These are phyloP conservation scores for Candida smagusa DNA, from an alignment of 1,139 yeast species.

Conservation along the genomic window DNA sequence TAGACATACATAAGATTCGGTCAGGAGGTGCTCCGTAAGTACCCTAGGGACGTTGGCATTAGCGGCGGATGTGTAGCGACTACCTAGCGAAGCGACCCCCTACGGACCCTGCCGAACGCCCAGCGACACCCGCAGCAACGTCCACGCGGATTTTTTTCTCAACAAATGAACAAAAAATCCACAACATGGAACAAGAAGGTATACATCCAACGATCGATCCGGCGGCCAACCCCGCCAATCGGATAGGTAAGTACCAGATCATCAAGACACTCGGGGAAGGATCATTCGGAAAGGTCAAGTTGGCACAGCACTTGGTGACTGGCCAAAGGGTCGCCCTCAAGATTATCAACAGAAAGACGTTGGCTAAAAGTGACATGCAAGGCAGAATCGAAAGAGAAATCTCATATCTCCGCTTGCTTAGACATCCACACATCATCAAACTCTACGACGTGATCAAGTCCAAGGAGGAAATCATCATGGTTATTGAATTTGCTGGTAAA, in stretches of 20 bases:
- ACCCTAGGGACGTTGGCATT: too few species aligned
- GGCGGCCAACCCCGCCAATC: slow-evolving; percentile 35
- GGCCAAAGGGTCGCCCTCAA: slow-evolving; percentile 94
- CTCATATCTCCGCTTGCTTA: slow-evolving; percentile 77
- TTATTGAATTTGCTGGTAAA: slow-evolving; percentile 94
- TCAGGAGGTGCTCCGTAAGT: too few species aligned
- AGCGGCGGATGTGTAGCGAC: too few species aligned
- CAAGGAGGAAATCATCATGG: slow-evolving; percentile 96
- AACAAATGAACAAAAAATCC: slow-evolving; percentile 37
- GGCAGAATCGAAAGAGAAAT: slow-evolving; percentile 95
- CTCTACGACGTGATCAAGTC: slow-evolving; percentile 94
- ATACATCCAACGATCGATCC: slow-evolving; percentile 22
- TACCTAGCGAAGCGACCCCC: too few species aligned
- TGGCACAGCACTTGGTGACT: slow-evolving; percentile 90
- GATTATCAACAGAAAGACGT: slow-evolving; percentile 88
- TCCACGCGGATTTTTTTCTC: slow-evolving; percentile 40
- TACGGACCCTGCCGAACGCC: too few species aligned
- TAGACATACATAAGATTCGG: too few species aligned
- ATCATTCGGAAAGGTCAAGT: slow-evolving; percentile 93
- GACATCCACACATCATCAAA: slow-evolving; percentile 97
- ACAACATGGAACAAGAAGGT: slow-evolving; percentile 10
- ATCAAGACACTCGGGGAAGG: slow-evolving; percentile 96
- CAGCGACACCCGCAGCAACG: too few species aligned
- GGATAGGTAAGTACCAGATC: slow-evolving; percentile 91
- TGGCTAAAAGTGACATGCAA: slow-evolving; percentile 96